These are phyloP conservation scores for Fusarium sp. DNA, from an alignment of 2,329 filamentous ascomycete species.

Conservation along the genomic window DNA sequence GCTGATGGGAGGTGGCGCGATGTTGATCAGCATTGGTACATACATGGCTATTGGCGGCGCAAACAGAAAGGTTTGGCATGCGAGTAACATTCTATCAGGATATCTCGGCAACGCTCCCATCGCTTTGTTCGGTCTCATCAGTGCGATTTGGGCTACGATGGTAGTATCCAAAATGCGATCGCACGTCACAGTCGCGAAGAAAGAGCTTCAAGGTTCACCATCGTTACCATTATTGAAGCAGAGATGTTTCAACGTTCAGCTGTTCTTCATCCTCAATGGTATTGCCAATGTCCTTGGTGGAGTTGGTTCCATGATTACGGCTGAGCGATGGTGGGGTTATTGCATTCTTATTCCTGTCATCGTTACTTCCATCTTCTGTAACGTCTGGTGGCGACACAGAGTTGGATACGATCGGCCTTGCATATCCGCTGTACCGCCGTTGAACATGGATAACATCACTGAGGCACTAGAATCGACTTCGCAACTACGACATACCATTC, in stretches of 20 bases:
- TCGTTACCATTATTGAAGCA: conserved; percentile 48
- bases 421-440: background rate
- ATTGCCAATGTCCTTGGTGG: conserved; percentile 60
- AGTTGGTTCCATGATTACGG: conserved; percentile 62
- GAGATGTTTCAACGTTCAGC: conserved; percentile 53
- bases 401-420: conserved; percentile 56
- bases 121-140: conserved; percentile 61
- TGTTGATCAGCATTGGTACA: conserved; percentile 64
- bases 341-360: conserved; percentile 64
- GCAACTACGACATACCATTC: conserved; percentile 11
- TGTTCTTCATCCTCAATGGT: conserved; percentile 59
- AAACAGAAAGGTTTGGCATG: conserved; percentile 54
- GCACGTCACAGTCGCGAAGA: conserved; percentile 49
- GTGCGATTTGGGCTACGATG: conserved; percentile 60
- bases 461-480: conserved; percentile 23
- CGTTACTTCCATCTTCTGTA: conserved; percentile 57
- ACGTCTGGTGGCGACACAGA: conserved; percentile 60
- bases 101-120: conserved; percentile 66
- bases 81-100: conserved; percentile 66
- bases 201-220: conserved; percentile 42
- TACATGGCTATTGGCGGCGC: conserved; percentile 65
- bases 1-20: conserved; percentile 60
- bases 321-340: conserved; percentile 65
- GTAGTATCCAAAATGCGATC: conserved; percentile 55
- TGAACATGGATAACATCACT: conserved; percentile 5